Conservation (phyloP, 768 basidiomycete genomes). For the Podaxis sp. region DNA sequence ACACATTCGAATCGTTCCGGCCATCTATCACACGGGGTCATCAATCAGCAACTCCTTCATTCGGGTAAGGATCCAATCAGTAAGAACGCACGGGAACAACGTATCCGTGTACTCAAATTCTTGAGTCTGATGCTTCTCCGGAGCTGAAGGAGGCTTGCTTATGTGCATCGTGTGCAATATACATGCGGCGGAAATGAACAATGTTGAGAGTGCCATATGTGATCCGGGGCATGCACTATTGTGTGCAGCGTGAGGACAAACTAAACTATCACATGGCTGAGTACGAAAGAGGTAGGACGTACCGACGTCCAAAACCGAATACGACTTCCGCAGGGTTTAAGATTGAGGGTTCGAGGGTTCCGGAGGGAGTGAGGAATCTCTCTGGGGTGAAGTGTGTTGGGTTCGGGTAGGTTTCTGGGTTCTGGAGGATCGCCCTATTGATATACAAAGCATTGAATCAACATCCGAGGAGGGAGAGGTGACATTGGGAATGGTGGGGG, state of each 20-base stretch:
- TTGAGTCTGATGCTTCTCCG: conserved; percentile 10
- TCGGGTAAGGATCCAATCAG: too few species aligned
- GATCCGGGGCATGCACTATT: conserved; percentile 16
- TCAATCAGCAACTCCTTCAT: not conserved
- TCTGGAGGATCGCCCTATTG: conserved; percentile 26
- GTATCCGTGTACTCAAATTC: conserved; percentile 14
- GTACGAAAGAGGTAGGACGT: conserved; percentile 15
- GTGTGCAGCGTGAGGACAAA: not conserved
- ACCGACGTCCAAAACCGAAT: conserved; percentile 36
- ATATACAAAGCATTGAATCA: not conserved
- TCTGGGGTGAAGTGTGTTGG: conserved; percentile 34
- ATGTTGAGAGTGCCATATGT: conserved; percentile 22
- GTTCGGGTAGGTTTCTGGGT: conserved; percentile 24
- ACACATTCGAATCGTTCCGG: conserved; percentile 25
- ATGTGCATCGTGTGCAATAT: conserved; percentile 30
- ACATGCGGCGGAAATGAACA: conserved; percentile 24
- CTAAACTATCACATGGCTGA: conserved; percentile 22
- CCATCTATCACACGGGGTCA: conserved; percentile 12
- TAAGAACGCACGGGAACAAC: conserved; percentile 12
- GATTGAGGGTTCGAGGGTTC: conserved; percentile 22
- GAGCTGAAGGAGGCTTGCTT: conserved; percentile 20
- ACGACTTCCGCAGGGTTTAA: conserved; percentile 29
- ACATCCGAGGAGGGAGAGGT: not conserved
- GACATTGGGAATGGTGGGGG: not conserved
- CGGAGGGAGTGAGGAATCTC: conserved; percentile 29